Evolutionary conservation across 2,329 filamentous ascomycete species (phyloP), one percentile per base, ranked within the genome.

Genomic region (Penicillium sp.): DNA sequence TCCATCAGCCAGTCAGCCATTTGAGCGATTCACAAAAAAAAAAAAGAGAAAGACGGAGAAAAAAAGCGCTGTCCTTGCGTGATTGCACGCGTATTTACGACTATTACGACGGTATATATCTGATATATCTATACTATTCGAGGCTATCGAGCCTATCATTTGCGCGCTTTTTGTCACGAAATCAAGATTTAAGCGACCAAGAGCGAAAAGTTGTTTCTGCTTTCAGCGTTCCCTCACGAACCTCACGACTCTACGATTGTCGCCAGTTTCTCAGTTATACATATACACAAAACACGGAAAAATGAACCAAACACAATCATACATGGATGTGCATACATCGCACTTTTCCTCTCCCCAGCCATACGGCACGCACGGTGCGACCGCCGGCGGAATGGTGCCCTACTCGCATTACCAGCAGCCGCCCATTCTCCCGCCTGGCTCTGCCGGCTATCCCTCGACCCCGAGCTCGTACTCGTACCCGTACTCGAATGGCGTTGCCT

Each of bases 261-360:
- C 54, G 52, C 50, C 56, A 59, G 38, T 33, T 49, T 57, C 59
- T 59, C 49, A 53, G 58, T 62, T 60, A 43, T 43, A 43, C 46
- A 30, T n/a, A 28, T 30, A 47, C 23, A 23, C 21, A 14, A n/a
- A n/a, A n/a, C n/a, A n/a, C n/a, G n/a, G n/a, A n/a, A n/a, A n/a
- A 74, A 96, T 97, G 92, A 96, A 96, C 78, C 87, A 88, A 74
- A 82, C 83, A 66, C 83, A 85, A 68, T 81, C 85, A 64, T 93
- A 96, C 66, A 89, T 95, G 86, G 94, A 96, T 73, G 91, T 94
- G 68, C 82, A 87, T 70, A 79, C 83, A 62, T 77, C 82, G 66
- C 89, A 94, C 74, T 87, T 95, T 79, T 89, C 89, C 65, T 83
- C 86, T 63, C 87, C 87, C 59, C 89, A 90, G 71, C 81, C 85